A percentile compares a stretch with the other conserved stretches of the same genome.
phyloP scores from a whole-genome alignment of 768 basidiomycete genomes.

The Tephrocybe sp. region DNA sequence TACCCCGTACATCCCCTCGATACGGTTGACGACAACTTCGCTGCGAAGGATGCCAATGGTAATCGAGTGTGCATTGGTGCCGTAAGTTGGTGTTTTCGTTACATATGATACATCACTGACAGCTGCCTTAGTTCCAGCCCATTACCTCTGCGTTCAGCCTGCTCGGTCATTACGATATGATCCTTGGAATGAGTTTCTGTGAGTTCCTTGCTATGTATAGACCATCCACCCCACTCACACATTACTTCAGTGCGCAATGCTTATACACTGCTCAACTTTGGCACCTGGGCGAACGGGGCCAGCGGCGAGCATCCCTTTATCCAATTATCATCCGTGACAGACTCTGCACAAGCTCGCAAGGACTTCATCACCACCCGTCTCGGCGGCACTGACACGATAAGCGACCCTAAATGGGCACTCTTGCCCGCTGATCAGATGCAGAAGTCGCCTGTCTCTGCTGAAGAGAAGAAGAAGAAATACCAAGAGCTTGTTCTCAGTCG shows the following conservation, averaged over 20 bases:
- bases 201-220: slow-evolving; percentile 23
- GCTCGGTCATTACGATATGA: slow-evolving; percentile 78
- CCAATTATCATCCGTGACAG: slow-evolving; percentile 64
- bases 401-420: slow-evolving; percentile 53
- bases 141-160: slow-evolving; percentile 79
- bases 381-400: slow-evolving; percentile 56
- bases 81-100: slow-evolving; percentile 36
- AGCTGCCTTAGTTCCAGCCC: slow-evolving; percentile 70
- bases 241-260: slow-evolving; percentile 64
- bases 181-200: slow-evolving; percentile 82
- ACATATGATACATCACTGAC: slow-evolving; percentile 4
- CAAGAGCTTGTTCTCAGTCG: slow-evolving; percentile 65
- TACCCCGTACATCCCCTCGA: slow-evolving; percentile 80
- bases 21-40: slow-evolving; percentile 58
- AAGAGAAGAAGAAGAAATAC: slow-evolving; percentile 66
- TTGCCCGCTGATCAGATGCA: slow-evolving; percentile 59
- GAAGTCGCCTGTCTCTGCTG: slow-evolving; percentile 60
- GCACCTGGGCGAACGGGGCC: slow-evolving; percentile 57
- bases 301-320: slow-evolving; percentile 60
- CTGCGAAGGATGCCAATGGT: slow-evolving; percentile 45
- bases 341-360: slow-evolving; percentile 48
- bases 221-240: slow-evolving; percentile 2
- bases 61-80: slow-evolving; percentile 64
- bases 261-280: slow-evolving; percentile 73
- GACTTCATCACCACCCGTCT: slow-evolving; percentile 69